phyloP scores from a whole-genome alignment of 306 rosid species.

The Trichosanthes cucumerina region DNA sequence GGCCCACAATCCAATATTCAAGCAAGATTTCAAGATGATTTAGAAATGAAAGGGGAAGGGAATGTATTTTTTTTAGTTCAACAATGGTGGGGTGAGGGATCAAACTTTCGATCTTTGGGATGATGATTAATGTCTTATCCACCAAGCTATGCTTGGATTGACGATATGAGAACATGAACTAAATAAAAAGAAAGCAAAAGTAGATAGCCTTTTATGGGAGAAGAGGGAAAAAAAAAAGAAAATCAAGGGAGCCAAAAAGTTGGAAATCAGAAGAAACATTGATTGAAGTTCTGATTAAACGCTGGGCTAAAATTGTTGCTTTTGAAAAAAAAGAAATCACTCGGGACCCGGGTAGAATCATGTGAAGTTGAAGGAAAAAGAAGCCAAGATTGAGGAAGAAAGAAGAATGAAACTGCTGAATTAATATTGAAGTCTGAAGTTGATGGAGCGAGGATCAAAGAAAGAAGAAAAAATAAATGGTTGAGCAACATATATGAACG shows the following conservation, averaged over 20 bases:
- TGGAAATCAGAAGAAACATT: not conserved
- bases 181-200: not conserved
- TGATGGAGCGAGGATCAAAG: not conserved
- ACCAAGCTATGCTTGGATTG: too few species aligned
- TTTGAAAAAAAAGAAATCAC: too few species aligned
- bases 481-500: not conserved
- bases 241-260: not conserved
- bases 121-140: too few species aligned
- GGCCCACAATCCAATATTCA: not conserved
- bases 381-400: not conserved
- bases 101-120: too few species aligned
- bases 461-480: not conserved
- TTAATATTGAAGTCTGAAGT: not conserved
- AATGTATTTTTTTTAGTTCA: too few species aligned
- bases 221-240: too few species aligned
- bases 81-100: too few species aligned
- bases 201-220: not conserved
- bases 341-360: not conserved
- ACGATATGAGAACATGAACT: too few species aligned
- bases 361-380: not conserved
- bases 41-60: not conserved
- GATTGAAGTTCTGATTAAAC: not conserved
- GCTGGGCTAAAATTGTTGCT: too few species aligned
- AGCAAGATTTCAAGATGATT: not conserved
- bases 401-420: not conserved